Conservation (phyloP, 2,329 filamentous ascomycete species). For the Botrytis porri region DNA sequence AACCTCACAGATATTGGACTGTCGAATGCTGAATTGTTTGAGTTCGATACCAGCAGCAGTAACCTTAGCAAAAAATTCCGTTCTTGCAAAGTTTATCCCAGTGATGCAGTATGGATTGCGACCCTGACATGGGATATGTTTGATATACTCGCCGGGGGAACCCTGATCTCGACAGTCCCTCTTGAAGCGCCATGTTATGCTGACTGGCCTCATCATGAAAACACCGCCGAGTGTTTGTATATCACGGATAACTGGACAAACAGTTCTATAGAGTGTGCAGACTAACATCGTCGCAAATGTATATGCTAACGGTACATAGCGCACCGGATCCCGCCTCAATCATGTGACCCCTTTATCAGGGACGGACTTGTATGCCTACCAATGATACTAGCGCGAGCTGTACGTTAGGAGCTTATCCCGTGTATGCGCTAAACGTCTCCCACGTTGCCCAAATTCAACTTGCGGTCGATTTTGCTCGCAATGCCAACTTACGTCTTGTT, state of each 20-base stretch:
- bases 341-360: background rate
- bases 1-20: background rate
- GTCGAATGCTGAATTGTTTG: background rate
- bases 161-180: background rate
- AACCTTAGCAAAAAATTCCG: background rate
- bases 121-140: background rate
- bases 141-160: background rate
- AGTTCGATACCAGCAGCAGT: background rate
- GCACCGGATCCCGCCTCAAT: background rate
- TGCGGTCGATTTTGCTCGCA: background rate
- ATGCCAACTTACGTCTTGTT: background rate
- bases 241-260: background rate
- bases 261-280: background rate
- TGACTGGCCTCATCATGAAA: background rate
- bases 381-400: background rate
- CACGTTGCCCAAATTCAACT: background rate
- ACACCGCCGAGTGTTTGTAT: background rate
- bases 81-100: background rate
- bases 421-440: background rate
- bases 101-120: background rate
- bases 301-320: background rate
- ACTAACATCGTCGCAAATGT: background rate
- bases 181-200: background rate
- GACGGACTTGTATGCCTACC: background rate
- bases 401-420: background rate